Evolutionary conservation across 768 basidiomycete species (phyloP).

Genomic region (Lyophyllum shimeji): DNA sequence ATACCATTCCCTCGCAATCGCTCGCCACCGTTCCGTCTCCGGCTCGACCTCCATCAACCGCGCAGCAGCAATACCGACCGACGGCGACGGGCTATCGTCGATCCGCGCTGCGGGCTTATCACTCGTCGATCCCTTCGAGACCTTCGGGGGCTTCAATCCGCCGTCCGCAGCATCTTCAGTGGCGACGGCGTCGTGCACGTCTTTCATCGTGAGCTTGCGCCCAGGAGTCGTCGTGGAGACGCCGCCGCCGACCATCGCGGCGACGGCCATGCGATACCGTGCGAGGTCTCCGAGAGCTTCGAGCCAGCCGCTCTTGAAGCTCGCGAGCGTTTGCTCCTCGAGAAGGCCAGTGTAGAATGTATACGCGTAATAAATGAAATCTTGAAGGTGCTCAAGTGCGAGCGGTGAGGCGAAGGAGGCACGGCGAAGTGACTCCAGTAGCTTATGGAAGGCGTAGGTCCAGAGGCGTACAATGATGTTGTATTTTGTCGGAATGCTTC

Average conservation of each 20-base stretch:
- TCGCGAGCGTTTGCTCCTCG: slow-evolving; percentile 71
- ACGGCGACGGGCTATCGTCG: slow-evolving; percentile 67
- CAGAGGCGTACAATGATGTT: slow-evolving; percentile 94
- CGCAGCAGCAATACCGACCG: slow-evolving; percentile 85
- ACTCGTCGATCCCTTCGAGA: slow-evolving; percentile 35
- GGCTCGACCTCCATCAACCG: slow-evolving; percentile 82
- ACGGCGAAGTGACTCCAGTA: slow-evolving; percentile 87
- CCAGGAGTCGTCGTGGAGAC: slow-evolving; percentile 26
- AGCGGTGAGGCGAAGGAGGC: slow-evolving; percentile 68
- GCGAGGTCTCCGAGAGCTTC: slow-evolving; percentile 97
- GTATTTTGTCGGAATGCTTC: slow-evolving; percentile 90
- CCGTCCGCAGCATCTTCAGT: slow-evolving; percentile 19
- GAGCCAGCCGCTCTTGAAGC: slow-evolving; percentile 85
- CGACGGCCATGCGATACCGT: slow-evolving; percentile 93
- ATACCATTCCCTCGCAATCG: slow-evolving; percentile 93
- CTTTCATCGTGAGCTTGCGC: slow-evolving; percentile 52
- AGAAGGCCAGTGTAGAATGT: slow-evolving; percentile 88
- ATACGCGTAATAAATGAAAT: slow-evolving; percentile 95
- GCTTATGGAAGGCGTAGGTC: slow-evolving; percentile 87
- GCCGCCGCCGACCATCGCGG: slow-evolving; percentile 69
- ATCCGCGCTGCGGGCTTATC: slow-evolving; percentile 53
- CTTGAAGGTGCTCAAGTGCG: slow-evolving; percentile 89
- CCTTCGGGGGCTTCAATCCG: slow-evolving; percentile 2
- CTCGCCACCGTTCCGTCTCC: slow-evolving; percentile 90
- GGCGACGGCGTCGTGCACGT: slow-evolving; percentile 47